These are phyloP conservation scores for Vitis hybrid DNA, from an alignment of 177 flowering plant genomes.

Conservation along the genomic window DNA sequence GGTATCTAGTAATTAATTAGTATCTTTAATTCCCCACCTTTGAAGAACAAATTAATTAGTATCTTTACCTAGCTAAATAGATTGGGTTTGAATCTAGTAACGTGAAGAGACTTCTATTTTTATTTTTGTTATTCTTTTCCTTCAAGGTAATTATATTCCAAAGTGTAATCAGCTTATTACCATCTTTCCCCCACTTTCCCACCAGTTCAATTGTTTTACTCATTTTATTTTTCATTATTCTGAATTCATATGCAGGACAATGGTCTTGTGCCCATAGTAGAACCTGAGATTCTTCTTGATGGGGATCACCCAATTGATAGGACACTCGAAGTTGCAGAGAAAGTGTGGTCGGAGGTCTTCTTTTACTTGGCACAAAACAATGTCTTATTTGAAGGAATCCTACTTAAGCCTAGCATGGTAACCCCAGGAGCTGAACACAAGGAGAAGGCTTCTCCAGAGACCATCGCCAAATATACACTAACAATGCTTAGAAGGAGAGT, in stretches of 20 bases:
- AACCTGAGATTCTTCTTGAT: constrained; percentile 97
- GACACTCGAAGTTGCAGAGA: constrained; percentile 90
- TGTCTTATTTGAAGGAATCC: constrained; percentile 83
- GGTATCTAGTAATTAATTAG: neutral
- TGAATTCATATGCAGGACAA: constrained; percentile 55
- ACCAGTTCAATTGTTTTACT: neutral
- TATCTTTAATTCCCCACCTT: neutral
- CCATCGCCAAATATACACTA: constrained; percentile 80
- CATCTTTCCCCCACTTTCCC: neutral
- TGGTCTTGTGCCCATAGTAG: constrained; percentile 95
- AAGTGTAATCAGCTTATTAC: no score
- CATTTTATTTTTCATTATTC: neutral
- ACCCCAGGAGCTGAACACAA: constrained; percentile 97
- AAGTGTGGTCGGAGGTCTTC: constrained; percentile 94
- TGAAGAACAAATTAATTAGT: no score
- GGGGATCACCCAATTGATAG: constrained; percentile 93
- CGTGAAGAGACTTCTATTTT: no score
- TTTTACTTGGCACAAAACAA: constrained; percentile 88
- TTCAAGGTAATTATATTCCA: no score
- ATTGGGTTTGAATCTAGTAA: no score
- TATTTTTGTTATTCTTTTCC: no score
- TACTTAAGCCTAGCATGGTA: constrained; percentile 96
- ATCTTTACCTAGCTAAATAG: no score
- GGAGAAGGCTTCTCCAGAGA: constrained; percentile 88
- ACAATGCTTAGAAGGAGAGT: constrained; percentile 85